Percentiles rank a stretch among this genome's conserved stretches.
Evolutionary conservation across 805 yeast species (phyloP).

Genomic region (Ogataea minuta): DNA sequence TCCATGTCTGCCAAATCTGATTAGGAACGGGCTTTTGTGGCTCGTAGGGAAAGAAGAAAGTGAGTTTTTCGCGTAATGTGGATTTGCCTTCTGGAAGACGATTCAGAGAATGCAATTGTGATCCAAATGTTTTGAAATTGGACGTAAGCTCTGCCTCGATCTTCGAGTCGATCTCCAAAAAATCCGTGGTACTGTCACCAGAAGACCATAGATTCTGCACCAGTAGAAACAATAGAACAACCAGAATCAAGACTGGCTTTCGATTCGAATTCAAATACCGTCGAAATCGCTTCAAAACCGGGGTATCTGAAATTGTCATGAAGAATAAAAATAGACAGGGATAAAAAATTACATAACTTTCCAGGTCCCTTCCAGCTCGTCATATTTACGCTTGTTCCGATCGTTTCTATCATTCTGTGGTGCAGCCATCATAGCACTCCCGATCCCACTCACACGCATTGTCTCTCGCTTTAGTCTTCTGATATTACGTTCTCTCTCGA

Average conservation of each 20-base stretch:
- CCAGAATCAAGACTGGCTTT: conserved; percentile 8
- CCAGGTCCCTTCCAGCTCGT: conserved; percentile 38
- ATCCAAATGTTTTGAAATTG: conserved; percentile 19
- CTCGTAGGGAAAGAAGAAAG: conserved; percentile 75
- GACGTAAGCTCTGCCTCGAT: conserved; percentile 12
- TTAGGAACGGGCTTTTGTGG: conserved; percentile 64
- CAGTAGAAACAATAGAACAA: conserved; percentile 9
- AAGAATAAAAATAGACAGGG: neutral
- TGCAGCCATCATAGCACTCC: conserved; percentile 24
- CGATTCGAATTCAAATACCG: conserved; percentile 7
- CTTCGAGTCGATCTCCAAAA: neutral
- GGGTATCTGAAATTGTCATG: conserved; percentile 3
- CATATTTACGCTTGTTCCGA: conserved; percentile 30
- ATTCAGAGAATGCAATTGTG: conserved; percentile 15
- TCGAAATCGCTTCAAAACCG: conserved; percentile 1
- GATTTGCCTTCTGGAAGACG: conserved; percentile 16
- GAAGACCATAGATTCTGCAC: conserved; percentile 5
- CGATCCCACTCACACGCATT: conserved; percentile 60
- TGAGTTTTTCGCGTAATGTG: conserved; percentile 54
- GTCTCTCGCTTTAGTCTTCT: conserved; percentile 92
- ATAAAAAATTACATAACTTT: conserved; percentile 13
- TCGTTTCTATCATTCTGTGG: conserved; percentile 11
- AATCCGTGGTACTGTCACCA: neutral
- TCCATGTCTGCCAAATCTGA: conserved; percentile 95
- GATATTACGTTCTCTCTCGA: conserved; percentile 88